phyloP scores from a whole-genome alignment of 225 moss, liverwort and hornwort species.

The Rhytidiadelphus loreus region DNA sequence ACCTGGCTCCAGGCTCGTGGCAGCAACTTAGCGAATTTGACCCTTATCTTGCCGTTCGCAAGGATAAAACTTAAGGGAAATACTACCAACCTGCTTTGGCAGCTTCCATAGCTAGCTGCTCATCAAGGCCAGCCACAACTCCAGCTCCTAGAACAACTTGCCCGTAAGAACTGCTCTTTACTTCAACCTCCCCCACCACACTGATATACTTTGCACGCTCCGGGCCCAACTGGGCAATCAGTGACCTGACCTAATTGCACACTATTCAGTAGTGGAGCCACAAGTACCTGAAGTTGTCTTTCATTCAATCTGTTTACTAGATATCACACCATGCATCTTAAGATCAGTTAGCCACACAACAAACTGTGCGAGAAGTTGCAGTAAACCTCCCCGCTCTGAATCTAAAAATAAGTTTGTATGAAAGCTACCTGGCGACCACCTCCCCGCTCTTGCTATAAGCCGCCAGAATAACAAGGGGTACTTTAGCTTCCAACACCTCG shows the following conservation, averaged over 20 bases:
- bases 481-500: constrained; percentile 62
- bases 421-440: constrained; percentile 63
- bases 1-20: background rate
- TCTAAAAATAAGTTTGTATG: background rate
- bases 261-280: constrained; percentile 11
- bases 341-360: background rate
- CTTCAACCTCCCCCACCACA: constrained; percentile 67
- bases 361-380: background rate
- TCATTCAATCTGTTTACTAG: background rate
- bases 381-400: background rate
- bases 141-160: constrained; percentile 85
- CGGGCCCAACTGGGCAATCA: constrained; percentile 65
- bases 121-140: constrained; percentile 51
- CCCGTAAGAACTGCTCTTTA: constrained; percentile 74
- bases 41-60: background rate
- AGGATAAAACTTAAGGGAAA: background rate
- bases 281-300: background rate
- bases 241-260: constrained; percentile 45
- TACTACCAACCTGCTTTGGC: constrained; percentile 60
- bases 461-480: constrained; percentile 63
- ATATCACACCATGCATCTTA: background rate
- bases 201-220: constrained; percentile 48
- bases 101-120: constrained; percentile 75
- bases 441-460: constrained; percentile 84
- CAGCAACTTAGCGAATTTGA: background rate